These are phyloP conservation scores for Cordyceps tenuipes DNA, from an alignment of 2,329 filamentous ascomycete genomes.

Conservation along the genomic window DNA sequence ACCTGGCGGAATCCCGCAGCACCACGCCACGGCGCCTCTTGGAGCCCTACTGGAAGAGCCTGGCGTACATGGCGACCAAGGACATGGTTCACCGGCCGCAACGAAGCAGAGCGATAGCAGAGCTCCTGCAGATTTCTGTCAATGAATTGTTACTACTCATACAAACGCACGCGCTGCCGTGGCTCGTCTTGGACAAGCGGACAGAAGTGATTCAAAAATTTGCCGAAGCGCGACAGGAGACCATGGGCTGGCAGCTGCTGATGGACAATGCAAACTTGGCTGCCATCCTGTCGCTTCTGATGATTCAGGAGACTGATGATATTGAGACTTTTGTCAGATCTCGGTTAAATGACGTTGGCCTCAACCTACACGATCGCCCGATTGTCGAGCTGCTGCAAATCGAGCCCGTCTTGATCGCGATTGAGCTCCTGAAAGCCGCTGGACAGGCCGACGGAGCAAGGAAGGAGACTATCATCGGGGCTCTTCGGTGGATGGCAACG, in stretches of 20 bases:
- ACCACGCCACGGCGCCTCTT: conserved; percentile 62
- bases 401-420: conserved; percentile 66
- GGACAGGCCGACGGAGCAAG: conserved; percentile 56
- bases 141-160: conserved; percentile 66
- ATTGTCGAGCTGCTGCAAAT: conserved; percentile 62
- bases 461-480: conserved; percentile 40
- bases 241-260: conserved; percentile 49
- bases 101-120: conserved; percentile 69
- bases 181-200: conserved; percentile 71
- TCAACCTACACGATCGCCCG: conserved; percentile 58
- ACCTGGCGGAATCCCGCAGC: conserved; percentile 57
- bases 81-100: conserved; percentile 76
- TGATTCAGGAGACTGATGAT: conserved; percentile 48
- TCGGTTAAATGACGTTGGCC: conserved; percentile 58
- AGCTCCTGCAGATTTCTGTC: conserved; percentile 69
- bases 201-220: conserved; percentile 74
- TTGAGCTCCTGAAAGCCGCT: conserved; percentile 73
- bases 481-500: conserved; percentile 37
- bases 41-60: conserved; percentile 78
- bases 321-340: conserved; percentile 60
- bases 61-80: conserved; percentile 76
- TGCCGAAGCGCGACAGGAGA: conserved; percentile 65
- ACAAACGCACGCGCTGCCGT: conserved; percentile 76
- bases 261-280: conserved; percentile 50
- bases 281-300: conserved; percentile 49